These are phyloP conservation scores for Magnolia sinica DNA, from an alignment of 164 flowering plant species.

Conservation along the genomic window DNA sequence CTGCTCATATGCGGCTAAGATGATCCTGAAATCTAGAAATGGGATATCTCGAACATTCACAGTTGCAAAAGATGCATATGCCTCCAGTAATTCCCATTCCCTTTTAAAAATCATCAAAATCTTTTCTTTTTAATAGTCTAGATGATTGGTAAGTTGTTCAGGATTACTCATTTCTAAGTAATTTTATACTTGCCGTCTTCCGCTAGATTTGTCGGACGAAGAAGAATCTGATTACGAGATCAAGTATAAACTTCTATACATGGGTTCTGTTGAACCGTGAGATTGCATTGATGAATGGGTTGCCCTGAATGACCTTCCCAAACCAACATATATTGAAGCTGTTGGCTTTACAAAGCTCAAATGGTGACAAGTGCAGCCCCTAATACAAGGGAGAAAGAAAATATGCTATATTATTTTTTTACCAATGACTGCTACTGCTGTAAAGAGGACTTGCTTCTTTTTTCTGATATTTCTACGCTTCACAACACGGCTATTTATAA, in stretches of 20 bases:
- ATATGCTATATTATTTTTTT: too few species aligned
- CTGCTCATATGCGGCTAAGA: conserved; percentile 96
- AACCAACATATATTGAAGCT: neutral
- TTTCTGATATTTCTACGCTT: too few species aligned
- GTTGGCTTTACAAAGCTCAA: too few species aligned
- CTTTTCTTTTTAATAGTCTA: neutral
- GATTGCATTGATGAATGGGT: conserved; percentile 54
- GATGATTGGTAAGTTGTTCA: neutral
- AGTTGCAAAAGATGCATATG: conserved; percentile 33
- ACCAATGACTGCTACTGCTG: too few species aligned
- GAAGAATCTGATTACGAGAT: conserved; percentile 79
- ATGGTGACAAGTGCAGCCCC: too few species aligned
- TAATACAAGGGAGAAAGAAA: too few species aligned
- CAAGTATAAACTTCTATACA: conserved; percentile 75
- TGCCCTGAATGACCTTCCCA: conserved; percentile 35
- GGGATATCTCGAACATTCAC: conserved; percentile 31
- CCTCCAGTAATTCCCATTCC: neutral
- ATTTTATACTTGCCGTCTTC: neutral
- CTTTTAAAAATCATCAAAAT: neutral
- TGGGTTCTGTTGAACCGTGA: conserved; percentile 84
- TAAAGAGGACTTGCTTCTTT: too few species aligned
- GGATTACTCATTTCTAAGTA: neutral
- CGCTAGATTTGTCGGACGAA: conserved; percentile 55
- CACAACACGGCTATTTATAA: too few species aligned
- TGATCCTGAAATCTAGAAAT: conserved; percentile 71